These are phyloP conservation scores for Paraconiothyrium sp. DNA, from an alignment of 2,329 filamentous ascomycete species.

Conservation along the genomic window DNA sequence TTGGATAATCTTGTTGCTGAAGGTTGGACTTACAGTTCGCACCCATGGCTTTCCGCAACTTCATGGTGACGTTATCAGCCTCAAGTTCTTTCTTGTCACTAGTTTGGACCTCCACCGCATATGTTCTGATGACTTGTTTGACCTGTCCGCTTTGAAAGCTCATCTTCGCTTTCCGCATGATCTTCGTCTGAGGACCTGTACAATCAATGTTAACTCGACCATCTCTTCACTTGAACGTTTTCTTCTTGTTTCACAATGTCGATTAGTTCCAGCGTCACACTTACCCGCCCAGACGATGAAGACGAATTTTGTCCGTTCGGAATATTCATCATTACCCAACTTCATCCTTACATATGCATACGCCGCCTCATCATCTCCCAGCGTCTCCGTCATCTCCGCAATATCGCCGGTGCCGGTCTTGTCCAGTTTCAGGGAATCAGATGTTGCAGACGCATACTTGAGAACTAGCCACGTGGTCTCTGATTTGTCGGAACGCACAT, in stretches of 20 bases:
- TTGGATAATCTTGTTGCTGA: background rate
- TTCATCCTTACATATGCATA: slow-evolving; percentile 69
- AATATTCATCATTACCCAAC: slow-evolving; percentile 77
- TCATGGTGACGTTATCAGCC: slow-evolving; percentile 68
- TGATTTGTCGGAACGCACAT: slow-evolving; percentile 73
- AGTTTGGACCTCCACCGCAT: slow-evolving; percentile 72
- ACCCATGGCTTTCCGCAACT: slow-evolving; percentile 72
- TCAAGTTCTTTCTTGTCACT: slow-evolving; percentile 68
- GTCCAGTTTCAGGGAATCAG: slow-evolving; percentile 66
- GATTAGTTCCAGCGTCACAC: slow-evolving; percentile 18
- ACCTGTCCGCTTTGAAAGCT: slow-evolving; percentile 73
- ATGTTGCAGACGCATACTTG: slow-evolving; percentile 65
- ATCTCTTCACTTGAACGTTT: background rate
- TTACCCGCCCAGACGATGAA: slow-evolving; percentile 75
- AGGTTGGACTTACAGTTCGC: slow-evolving; percentile 69
- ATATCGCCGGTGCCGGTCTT: slow-evolving; percentile 70
- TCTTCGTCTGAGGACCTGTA: slow-evolving; percentile 60
- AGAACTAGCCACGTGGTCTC: slow-evolving; percentile 73
- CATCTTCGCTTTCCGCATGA: slow-evolving; percentile 76
- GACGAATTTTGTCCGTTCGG: slow-evolving; percentile 73
- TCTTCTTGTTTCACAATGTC: background rate
- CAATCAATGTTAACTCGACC: background rate
- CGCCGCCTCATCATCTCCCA: slow-evolving; percentile 70
- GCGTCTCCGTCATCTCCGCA: slow-evolving; percentile 63
- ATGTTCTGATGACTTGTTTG: slow-evolving; percentile 70